Conservation (phyloP, 441 rosid species). For the Macaranga tanarius region DNA sequence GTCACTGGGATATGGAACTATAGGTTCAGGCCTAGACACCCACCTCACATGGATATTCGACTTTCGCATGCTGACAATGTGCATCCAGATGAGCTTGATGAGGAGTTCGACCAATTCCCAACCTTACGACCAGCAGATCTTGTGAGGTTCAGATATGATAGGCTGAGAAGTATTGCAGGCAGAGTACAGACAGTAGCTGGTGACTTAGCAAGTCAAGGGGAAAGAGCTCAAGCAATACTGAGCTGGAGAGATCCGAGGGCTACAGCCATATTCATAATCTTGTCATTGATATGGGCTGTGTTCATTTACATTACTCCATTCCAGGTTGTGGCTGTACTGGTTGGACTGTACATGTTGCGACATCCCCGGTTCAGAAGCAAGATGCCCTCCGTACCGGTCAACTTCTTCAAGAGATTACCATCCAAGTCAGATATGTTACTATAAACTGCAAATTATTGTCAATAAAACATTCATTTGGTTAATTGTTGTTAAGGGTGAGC, state of each 20-base stretch:
- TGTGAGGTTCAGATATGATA: constrained; percentile 49
- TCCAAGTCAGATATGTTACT: constrained; percentile 59
- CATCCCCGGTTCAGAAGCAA: constrained; percentile 53
- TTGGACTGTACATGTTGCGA: constrained; percentile 42
- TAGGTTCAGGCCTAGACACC: constrained; percentile 50
- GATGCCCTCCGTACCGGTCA: constrained; percentile 54
- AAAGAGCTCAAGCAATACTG: constrained; percentile 39
- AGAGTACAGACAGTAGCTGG: constrained; percentile 39
- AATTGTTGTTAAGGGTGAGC: constrained; percentile 10
- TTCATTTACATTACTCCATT: constrained; percentile 42
- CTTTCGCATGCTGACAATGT: constrained; percentile 36
- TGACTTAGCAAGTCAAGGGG: constrained; percentile 48
- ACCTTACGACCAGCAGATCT: constrained; percentile 28
- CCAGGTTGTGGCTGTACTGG: constrained; percentile 29
- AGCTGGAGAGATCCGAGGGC: constrained; percentile 58
- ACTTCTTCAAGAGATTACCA: constrained; percentile 68
- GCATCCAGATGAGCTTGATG: constrained; percentile 45
- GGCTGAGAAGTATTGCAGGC: constrained; percentile 54
- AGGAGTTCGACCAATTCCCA: constrained; percentile 49
- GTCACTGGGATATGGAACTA: constrained; percentile 41
- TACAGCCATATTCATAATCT: constrained; percentile 37
- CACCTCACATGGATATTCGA: constrained; percentile 47
- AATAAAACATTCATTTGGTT: constrained; percentile 15
- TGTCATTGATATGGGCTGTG: constrained; percentile 35
- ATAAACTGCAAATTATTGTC: constrained; percentile 29